These are phyloP conservation scores for Acer saccharum DNA, from an alignment of 345 rosid species.

Conservation along the genomic window DNA sequence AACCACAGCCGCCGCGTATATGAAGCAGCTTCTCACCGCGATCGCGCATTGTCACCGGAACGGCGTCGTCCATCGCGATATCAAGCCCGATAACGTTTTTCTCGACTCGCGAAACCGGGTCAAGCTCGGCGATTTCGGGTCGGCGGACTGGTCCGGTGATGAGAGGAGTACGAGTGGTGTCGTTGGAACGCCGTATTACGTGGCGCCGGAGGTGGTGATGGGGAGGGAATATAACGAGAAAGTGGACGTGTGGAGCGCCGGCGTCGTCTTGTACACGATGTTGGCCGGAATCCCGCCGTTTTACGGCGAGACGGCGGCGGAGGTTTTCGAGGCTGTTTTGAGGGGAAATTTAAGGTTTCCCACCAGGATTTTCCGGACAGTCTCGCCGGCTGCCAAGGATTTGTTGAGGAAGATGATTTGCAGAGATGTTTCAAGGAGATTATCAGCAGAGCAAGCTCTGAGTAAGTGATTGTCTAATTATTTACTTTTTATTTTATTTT, in stretches of 20 bases:
- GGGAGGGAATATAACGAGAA: conserved; percentile 74
- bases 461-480: conserved; percentile 42
- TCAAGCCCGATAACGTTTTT: conserved; percentile 76
- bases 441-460: conserved; percentile 77
- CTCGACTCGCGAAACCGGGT: conserved; percentile 39
- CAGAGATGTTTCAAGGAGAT: conserved; percentile 65
- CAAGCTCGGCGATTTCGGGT: conserved; percentile 78
- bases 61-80: conserved; percentile 73
- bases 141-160: conserved; percentile 50
- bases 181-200: conserved; percentile 87
- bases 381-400: conserved; percentile 62
- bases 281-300: conserved; percentile 79
- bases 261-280: conserved; percentile 75
- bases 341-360: conserved; percentile 82
- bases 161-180: conserved; percentile 45
- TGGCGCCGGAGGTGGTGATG: conserved; percentile 78
- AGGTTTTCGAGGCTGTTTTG: conserved; percentile 66
- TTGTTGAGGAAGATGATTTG: conserved; percentile 80
- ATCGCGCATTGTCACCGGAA: conserved; percentile 67
- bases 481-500: no score
- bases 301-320: conserved; percentile 62
- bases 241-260: conserved; percentile 86
- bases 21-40: conserved; percentile 55
- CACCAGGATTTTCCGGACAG: conserved; percentile 39
- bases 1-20: conserved; percentile 38